Base-by-base conservation (phyloP, 768 basidiomycete genomes). In the Leucosporidium scottii region DNA sequence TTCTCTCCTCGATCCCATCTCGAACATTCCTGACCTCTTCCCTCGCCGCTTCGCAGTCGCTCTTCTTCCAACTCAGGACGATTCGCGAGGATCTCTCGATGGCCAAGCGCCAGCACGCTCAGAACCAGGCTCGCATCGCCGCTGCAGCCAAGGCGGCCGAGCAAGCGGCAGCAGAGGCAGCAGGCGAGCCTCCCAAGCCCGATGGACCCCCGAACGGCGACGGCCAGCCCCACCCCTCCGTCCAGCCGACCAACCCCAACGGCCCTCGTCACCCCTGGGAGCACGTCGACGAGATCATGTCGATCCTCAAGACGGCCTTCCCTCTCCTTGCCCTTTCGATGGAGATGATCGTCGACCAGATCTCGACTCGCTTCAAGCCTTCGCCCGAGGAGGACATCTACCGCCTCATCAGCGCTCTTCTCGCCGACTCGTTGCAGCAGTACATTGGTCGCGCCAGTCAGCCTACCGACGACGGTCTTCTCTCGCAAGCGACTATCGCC, bases 301-400 rank as follows among this genome's bases (percentile, higher is more conserved):
- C 93, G 76, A 86, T 91, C 48, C 82, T 98, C 74, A 98, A 99
- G 80, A 96, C 94, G 0, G 87, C 91, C 0, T 96, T 93, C 82
- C 96, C 96, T 0, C 83, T 99, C 10, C 83, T 99, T 47, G 90
- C 94, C 36, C 81, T 98, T 27, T 96, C 92, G 65, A 83, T 99
- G 82, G 96, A 99, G 80, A 93, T 91, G 21, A 89, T 97, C 84
- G 89, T 93, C 6, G 96, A 99, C 72, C 93, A 97, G 78, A 89
- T 99, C 71, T 83, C 86, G 27, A 84, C 86, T 66, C 85, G 92
- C 61, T 94, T 97, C 81, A 94, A 96, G 77, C 85, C 89, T 3
- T 83, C 84, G 1, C 83, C 86, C 3, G 96, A 99, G 67, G 96
- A 99, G 79, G 93, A 97, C 71, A 86, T 93, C 10, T 97, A 97